Base-by-base conservation (phyloP, 148 eudicot species). In the Vaccinium corymbosum region DNA sequence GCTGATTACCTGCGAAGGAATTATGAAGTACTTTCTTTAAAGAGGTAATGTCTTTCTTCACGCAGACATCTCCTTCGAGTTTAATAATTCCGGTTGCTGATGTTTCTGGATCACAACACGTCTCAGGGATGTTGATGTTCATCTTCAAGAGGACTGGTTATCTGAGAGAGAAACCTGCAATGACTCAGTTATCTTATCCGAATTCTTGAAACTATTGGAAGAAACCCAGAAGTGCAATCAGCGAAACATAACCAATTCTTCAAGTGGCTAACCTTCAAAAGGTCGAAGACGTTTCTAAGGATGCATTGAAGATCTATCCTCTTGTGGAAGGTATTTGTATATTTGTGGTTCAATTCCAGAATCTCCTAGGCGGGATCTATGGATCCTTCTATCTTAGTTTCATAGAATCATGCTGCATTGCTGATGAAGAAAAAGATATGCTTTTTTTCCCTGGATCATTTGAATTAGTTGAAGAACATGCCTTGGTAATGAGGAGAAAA, bases 81-180 rank as follows among this genome's bases (percentile, higher is more conserved):
- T 62, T 27, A 20, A 70, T 59, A 25, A 50, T 62, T 76, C 17
- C 25, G 25, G 46, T 57, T 81, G 68, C 68, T 77, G 64, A 29
- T 76, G 80, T 75, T 7, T 73, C 17, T 81, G 46, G 66, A 52
- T 38, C 27, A 27, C 64, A 57, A 61, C 11, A 72, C 52, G 19
- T 68, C 61, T 49, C 86, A 95, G 98, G 91, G 97, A 93, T 80
- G 85, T 94, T 22, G 86, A 89, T 86, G 88, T 95, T 86, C 88
- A 85, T 81, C 87, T 95, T 86, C 89, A 95, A 84, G 94, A 94
- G 78, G 92, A 90, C 72, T 95, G 98, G 98, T 88, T 95, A 85
- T 87, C 85, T n/a, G 83, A 87, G 82, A 92, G 97, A 89, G 91
- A 93, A 80, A 66, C 84, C 57, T 71, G 87, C 83, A 92, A 94